A percentile compares a stretch with the other conserved stretches of the same genome.
Evolutionary conservation across 768 basidiomycete species (phyloP).

Genomic region (Peribolospora kevripleyi): DNA sequence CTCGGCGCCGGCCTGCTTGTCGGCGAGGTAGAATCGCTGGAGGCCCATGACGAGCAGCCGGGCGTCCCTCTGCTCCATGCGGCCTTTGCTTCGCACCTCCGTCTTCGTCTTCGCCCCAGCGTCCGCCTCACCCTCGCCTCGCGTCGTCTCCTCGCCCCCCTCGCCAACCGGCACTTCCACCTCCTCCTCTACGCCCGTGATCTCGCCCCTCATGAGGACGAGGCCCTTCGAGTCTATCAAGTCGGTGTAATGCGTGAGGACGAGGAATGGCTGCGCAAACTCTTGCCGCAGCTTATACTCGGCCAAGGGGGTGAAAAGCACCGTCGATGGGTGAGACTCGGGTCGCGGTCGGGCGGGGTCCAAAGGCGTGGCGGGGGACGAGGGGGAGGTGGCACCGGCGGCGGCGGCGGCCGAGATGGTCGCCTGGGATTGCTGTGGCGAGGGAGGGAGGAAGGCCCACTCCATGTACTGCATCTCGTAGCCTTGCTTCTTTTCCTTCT

Average conservation of each 20-base stretch:
- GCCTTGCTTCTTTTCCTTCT: conserved; percentile 33
- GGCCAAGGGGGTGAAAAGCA: conserved; percentile 75
- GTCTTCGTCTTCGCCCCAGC: background rate
- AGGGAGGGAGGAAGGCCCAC: conserved; percentile 59
- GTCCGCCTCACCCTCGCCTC: conserved; percentile 4
- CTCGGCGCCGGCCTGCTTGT: conserved; percentile 13
- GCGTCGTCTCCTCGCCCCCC: conserved; percentile 5
- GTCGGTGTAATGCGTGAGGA: conserved; percentile 78
- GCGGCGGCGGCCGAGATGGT: conserved; percentile 18
- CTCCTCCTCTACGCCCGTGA: conserved; percentile 38
- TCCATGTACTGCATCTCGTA: conserved; percentile 26
- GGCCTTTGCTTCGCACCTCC: conserved; percentile 3
- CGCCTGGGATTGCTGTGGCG: conserved; percentile 26
- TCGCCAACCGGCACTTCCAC: too few species aligned
- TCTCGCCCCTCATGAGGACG: conserved; percentile 74
- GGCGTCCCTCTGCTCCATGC: conserved; percentile 34
- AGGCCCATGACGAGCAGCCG: conserved; percentile 54
- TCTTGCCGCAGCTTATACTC: conserved; percentile 69
- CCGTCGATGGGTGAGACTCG: conserved; percentile 29
- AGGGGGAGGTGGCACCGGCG: conserved; percentile 22
- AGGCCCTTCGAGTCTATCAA: conserved; percentile 50
- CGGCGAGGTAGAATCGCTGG: conserved; percentile 59
- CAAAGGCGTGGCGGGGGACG: conserved; percentile 12
- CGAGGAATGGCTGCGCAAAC: conserved; percentile 76
- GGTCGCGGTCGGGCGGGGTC: conserved; percentile 25